A percentile compares a stretch with the other conserved stretches of the same genome.
Evolutionary conservation across 352 stramenopile species (phyloP).

Genomic region (Phytophthora vignae): DNA sequence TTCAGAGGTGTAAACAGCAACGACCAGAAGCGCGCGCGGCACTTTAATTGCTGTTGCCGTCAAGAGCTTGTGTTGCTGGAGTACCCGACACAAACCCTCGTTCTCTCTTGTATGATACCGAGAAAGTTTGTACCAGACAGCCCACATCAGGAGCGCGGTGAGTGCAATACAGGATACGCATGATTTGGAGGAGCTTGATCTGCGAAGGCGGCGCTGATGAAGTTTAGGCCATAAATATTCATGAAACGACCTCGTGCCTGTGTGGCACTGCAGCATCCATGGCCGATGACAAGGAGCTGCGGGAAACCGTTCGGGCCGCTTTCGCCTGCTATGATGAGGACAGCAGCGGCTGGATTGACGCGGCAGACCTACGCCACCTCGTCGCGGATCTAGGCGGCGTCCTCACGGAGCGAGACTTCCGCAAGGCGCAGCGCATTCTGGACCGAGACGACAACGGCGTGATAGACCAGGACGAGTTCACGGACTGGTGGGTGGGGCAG

Average conservation of each 20-base stretch:
- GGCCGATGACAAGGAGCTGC: constrained; percentile 44
- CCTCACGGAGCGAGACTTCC: constrained; percentile 55
- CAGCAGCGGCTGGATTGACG: constrained; percentile 61
- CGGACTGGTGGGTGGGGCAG: constrained; percentile 59
- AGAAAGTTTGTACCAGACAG: too few species aligned
- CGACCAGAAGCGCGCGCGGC: too few species aligned
- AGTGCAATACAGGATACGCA: too few species aligned
- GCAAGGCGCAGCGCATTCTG: constrained; percentile 45
- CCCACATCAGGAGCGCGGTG: too few species aligned
- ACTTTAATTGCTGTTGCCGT: too few species aligned
- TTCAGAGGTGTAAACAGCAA: too few species aligned
- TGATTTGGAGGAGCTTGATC: too few species aligned
- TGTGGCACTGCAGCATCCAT: constrained; percentile 1
- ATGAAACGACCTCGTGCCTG: background rate
- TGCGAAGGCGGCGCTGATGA: too few species aligned
- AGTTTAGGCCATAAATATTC: background rate
- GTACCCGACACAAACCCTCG: too few species aligned
- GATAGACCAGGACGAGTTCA: constrained; percentile 71
- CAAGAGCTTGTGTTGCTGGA: too few species aligned
- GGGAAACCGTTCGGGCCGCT: constrained; percentile 58
- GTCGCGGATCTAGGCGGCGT: constrained; percentile 67
- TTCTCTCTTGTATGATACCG: too few species aligned
- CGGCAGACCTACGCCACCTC: constrained; percentile 52
- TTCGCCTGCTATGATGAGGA: constrained; percentile 74
- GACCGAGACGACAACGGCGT: constrained; percentile 60